Evolutionary conservation across 1,139 yeast species (phyloP).

Genomic region (Hemisphaericaspora xylanilytica): DNA sequence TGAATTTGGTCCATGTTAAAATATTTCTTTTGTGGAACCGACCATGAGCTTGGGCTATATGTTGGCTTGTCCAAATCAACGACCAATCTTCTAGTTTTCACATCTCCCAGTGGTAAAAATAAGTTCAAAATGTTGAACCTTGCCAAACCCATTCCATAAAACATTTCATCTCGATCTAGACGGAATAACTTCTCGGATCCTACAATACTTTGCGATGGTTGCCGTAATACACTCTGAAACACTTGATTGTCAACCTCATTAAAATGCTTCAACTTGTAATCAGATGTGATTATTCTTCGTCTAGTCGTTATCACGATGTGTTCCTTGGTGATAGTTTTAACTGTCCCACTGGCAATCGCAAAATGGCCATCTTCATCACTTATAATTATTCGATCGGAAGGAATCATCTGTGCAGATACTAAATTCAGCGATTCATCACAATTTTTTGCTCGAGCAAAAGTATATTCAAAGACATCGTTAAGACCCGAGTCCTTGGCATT

Average conservation of each 20-base stretch:
- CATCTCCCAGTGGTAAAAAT: constrained; percentile 56
- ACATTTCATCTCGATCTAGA: constrained; percentile 78
- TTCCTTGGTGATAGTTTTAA: constrained; percentile 42
- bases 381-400: constrained; percentile 55
- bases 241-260: constrained; percentile 45
- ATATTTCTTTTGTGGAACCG: constrained; percentile 1
- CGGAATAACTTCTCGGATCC: constrained; percentile 41
- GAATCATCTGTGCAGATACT: not conserved
- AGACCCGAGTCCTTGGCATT: constrained; percentile 26
- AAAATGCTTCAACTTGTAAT: constrained; percentile 40
- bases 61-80: constrained; percentile 53
- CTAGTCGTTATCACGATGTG: constrained; percentile 44
- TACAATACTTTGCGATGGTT: constrained; percentile 8
- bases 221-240: constrained; percentile 45
- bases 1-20: constrained; percentile 62
- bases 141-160: constrained; percentile 72
- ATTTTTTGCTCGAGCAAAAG: constrained; percentile 36
- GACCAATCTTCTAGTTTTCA: constrained; percentile 51
- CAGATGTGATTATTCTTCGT: constrained; percentile 50
- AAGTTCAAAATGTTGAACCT: constrained; percentile 72
- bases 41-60: constrained; percentile 9
- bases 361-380: constrained; percentile 83
- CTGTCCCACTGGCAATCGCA: constrained; percentile 64
- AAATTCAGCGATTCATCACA: not conserved
- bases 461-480: constrained; percentile 31